Evolutionary conservation across 2,329 filamentous ascomycete genomes (phyloP), one percentile per base, ranked within the genome.

Genomic region (Huntiella decipiens): DNA sequence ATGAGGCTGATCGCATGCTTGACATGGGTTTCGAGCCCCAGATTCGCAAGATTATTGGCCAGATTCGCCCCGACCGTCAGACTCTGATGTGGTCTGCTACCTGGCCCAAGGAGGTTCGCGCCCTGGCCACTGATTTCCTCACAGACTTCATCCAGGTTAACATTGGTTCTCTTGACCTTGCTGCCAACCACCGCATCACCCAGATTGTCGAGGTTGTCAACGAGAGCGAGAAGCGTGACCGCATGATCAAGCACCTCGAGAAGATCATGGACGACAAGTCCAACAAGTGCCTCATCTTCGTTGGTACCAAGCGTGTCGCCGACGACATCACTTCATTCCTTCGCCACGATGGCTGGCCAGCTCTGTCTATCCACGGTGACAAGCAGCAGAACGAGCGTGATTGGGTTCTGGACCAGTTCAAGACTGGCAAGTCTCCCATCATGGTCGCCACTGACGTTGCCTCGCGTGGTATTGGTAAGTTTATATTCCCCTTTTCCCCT

Each of bases 401-500:
- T 65, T 96, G 91, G 86, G 91, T 96, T 58, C 73, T 98, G 61
- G 92, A 96, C 65, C 88, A 96, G 66, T 98, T 98, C 78, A 98
- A 96, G 79, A 84, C 83, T 54, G 87, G 86, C 68, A 95, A 96
- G 74, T 94, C 86, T 70, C 91, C 91, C 62, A 93, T 98, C 77
- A 94, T 98, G 87, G 91, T 98, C 70, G 91, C 91, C 68, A 98
- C 91, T 55, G 91, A 96, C 61, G 91, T 98, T 68, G 91, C 91
- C 68, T 96, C 91, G 62, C 91, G 91, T 87, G 91, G 91, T 85
- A 95, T 98, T 69, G 91, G 91, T 95, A 92, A 93, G 86, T 88
- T 82, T 67, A 66, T 63, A 65, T 60, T 63, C 64, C 59, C 60
- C 56, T 58, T 6, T 17, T 58, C 58, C 57, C 54, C 52, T 53